Evolutionary conservation across 2,329 filamentous ascomycete genomes (phyloP), one percentile per base, ranked within the genome.

Genomic region (Zymoseptoria tritici): DNA sequence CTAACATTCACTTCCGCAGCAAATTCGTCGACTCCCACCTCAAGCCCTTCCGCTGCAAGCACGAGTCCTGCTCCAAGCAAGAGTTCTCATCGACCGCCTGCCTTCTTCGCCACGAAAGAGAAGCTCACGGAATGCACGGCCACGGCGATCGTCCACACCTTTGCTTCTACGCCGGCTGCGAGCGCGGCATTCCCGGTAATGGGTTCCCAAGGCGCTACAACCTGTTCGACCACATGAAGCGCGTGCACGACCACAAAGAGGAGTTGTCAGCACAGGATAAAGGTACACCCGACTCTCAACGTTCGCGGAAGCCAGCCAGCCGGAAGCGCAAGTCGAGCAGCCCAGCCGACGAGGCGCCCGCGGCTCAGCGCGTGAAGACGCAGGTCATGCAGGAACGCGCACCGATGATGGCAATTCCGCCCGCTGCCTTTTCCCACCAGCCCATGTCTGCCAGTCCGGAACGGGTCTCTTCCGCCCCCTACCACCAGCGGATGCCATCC

Each of bases 21-120:
- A 97, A 97, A 83, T 96, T 94, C 70, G 86, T 97, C 67, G 93
- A 97, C 77, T 97, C 93, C 26, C 93, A 97, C 78, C 77, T 97
- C 72, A 96, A 95, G 83, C 93, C 93, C 16, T 97, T 97, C 79
- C 87, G 90, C 62, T 97, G 93, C 87, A 95, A 94, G 84, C 82
- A 88, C 66, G 81, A 86, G 63, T 83, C 85, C 22, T 97, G 93
- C 78, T 85, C 90, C 74, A 89, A 91, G 72, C 85, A 91, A 65
- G 87, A 89, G 51, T 97, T 97, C 76, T 97, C 93, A 16, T 97
- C 93, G 49, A 97, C 93, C 63, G 93, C 93, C 42, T 97, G 93
- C 76, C 84, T 96, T 24, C 88, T 97, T 62, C 90, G 93, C 62
- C 93, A 97, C 72, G 93, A 97, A 80, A 88, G 93, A 62, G 93